phyloP scores from a whole-genome alignment of 2,329 filamentous ascomycete species.

The Pestalotiopsis sp. region DNA sequence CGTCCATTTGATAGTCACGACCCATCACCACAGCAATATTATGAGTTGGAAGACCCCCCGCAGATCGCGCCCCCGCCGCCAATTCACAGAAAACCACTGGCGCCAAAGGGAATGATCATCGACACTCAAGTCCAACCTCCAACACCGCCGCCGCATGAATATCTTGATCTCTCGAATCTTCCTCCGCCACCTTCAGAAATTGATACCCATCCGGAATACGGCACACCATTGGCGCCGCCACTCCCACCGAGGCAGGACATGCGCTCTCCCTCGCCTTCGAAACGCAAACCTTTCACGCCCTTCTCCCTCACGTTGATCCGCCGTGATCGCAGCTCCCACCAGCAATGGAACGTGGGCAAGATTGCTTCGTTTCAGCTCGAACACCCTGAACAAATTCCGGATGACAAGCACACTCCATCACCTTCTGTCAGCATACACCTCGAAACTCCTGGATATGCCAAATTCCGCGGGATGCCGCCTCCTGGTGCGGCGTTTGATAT shows the following conservation, averaged over 20 bases:
- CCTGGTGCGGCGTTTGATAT: slow-evolving; percentile 7
- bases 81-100: slow-evolving; percentile 2
- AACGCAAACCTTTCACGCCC: slow-evolving; percentile 36
- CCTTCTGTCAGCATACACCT: slow-evolving; percentile 53
- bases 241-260: slow-evolving; percentile 16
- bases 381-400: slow-evolving; percentile 29
- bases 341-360: slow-evolving; percentile 75
- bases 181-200: slow-evolving; percentile 2
- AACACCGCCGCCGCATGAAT: background rate
- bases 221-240: background rate
- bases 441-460: slow-evolving; percentile 57
- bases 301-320: slow-evolving; percentile 68
- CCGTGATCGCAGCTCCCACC: slow-evolving; percentile 67
- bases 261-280: slow-evolving; percentile 37
- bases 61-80: background rate
- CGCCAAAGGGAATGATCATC: background rate
- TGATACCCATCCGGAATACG: slow-evolving; percentile 6
- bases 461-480: slow-evolving; percentile 52
- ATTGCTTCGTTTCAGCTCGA: slow-evolving; percentile 57
- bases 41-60: background rate
- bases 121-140: background rate
- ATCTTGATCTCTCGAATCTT: background rate
- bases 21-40: background rate
- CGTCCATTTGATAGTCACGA: background rate
- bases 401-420: slow-evolving; percentile 27